Evolutionary conservation across 2,329 filamentous ascomycete species (phyloP), one percentile per base, ranked within the genome.

Genomic region (Arthrobotrys sphaeroides): DNA sequence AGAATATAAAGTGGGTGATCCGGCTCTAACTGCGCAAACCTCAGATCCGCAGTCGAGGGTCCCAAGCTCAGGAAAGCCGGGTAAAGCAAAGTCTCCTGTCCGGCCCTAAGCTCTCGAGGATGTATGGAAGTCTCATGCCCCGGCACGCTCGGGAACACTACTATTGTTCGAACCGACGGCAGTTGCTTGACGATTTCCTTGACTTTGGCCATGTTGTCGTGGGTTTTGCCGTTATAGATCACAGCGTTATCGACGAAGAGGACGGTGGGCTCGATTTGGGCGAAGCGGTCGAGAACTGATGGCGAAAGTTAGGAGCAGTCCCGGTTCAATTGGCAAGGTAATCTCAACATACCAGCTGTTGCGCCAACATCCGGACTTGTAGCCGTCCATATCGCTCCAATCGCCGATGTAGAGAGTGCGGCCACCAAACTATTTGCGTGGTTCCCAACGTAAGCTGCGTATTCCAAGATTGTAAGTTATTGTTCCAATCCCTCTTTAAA

Each of bases 1-100:
- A 98, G 87, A 49, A 99, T 93, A 81, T 97, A 98, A 2, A 97
- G 88, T 0, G 94, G 94, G 78, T 97, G 93, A 18, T 94, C 91
- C 0, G 95, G 90, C 0, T 89, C 87, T 6, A 98, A 87, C 81
- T 93, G 92, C 79, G 89, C 88, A 81, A 98, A 98, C 20, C 81
- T 82, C 47, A 90, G 85, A 66, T 77, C 67, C 16, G 73, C 31
- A 40, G 77, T 31, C 28, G 74, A 42, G 13, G 74, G 65, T 5
- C 67, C 74, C 22, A 77, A 65, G 49, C 22, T 62, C 43, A 47
- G 88, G 69, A 78, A 88, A 87, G 5, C 84, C 9, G 72, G 72
- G 42, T 69, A 75, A 6, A 75, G 31, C 7, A 75, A 22, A 12
- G 36, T 57, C 31, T 75, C 72, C 59, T 75, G 72, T 13, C 72